These are phyloP conservation scores for Diaporthe amygdali DNA, from an alignment of 2,329 filamentous ascomycete genomes.

Conservation along the genomic window DNA sequence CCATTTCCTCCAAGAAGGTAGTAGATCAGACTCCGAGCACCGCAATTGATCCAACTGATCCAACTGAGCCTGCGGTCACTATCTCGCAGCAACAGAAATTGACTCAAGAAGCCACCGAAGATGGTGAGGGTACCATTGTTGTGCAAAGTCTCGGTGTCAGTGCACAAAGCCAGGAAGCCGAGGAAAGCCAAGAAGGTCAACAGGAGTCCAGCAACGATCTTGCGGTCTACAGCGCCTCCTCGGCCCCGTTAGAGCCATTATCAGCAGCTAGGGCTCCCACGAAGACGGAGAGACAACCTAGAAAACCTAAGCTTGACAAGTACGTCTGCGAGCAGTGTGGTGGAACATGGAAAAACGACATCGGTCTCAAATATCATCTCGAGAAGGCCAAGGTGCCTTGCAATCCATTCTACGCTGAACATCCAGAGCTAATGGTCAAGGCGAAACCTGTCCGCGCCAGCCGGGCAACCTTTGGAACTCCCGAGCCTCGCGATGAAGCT, in stretches of 20 bases:
- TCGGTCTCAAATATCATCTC: slow-evolving; percentile 63
- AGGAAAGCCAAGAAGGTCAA: not conserved
- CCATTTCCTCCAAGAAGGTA: not conserved
- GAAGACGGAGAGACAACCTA: not conserved
- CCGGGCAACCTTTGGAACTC: not conserved
- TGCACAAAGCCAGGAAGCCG: not conserved
- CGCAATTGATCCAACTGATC: not conserved
- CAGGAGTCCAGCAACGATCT: not conserved
- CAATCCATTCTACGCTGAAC: slow-evolving; percentile 52
- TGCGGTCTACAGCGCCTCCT: not conserved
- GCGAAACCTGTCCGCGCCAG: slow-evolving; percentile 4
- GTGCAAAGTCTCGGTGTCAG: not conserved
- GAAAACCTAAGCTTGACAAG: slow-evolving; percentile 9
- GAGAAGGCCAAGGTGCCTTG: slow-evolving; percentile 59
- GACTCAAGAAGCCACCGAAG: not conserved
- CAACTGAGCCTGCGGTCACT: not conserved
- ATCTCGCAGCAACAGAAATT: not conserved
- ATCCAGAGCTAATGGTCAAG: slow-evolving; percentile 28
- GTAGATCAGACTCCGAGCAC: not conserved
- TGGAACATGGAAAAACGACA: slow-evolving; percentile 61
- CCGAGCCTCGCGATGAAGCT: slow-evolving; percentile 1
- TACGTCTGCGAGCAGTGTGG: slow-evolving; percentile 57
- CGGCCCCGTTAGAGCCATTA: not conserved
- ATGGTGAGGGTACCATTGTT: not conserved
- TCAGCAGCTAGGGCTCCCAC: not conserved